phyloP scores from a whole-genome alignment of 306 rosid genomes.

The Cucumis melo region DNA sequence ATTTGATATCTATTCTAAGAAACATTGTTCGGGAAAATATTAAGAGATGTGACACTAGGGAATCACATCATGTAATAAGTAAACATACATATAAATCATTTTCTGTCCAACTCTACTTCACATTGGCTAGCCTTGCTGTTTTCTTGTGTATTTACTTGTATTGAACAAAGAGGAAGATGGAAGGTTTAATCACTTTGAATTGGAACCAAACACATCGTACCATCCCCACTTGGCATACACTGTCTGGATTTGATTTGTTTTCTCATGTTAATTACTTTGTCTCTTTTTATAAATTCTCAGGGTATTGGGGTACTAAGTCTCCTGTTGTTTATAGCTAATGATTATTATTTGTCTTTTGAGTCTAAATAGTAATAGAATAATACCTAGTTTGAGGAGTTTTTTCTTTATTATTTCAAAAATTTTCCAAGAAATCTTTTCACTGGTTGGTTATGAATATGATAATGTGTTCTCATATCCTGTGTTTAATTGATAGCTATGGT shows the following conservation, averaged over 20 bases:
- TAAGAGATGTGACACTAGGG: neutral
- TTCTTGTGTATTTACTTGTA: neutral
- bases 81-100: neutral
- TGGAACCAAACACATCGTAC: neutral
- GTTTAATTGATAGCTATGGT: no score
- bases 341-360: no score
- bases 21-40: neutral
- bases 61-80: neutral
- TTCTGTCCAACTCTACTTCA: neutral
- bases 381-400: no score
- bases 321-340: no score
- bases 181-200: constrained; percentile 3
- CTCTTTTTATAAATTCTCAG: neutral
- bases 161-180: neutral
- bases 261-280: neutral
- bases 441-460: no score
- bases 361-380: no score
- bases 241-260: neutral
- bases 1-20: neutral
- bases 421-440: no score
- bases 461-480: no score
- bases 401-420: no score
- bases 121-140: neutral
- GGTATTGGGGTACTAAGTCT: no score
- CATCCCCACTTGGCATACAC: neutral